phyloP scores from a whole-genome alignment of 495 filamentous ascomycete genomes.

The Filosporella fistucella region DNA sequence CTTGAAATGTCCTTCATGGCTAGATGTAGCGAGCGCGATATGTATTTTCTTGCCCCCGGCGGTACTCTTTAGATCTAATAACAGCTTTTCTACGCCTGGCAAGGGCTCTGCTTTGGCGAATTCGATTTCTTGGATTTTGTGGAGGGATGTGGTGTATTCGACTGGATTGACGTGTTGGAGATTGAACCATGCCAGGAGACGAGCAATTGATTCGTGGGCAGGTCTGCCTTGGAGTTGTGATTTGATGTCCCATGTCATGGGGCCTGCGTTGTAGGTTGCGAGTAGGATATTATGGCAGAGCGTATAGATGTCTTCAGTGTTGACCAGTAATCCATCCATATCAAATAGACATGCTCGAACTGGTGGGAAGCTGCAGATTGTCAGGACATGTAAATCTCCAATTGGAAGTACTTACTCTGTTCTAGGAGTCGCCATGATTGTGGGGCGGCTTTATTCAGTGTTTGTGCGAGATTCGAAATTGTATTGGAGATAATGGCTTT shows the following conservation, averaged over 20 bases:
- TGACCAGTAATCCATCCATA: conserved; percentile 96
- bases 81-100: conserved; percentile 69
- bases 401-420: conserved; percentile 12
- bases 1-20: conserved; percentile 61
- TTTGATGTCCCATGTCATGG: conserved; percentile 89
- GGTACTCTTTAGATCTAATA: conserved; percentile 41
- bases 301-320: conserved; percentile 92
- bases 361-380: conserved; percentile 44
- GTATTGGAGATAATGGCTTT: not conserved
- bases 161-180: conserved; percentile 63
- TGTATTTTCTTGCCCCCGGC: conserved; percentile 43
- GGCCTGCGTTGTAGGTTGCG: conserved; percentile 62
- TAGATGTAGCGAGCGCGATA: conserved; percentile 83
- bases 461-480: no score
- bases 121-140: conserved; percentile 58
- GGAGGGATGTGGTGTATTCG: conserved; percentile 53
- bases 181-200: conserved; percentile 68
- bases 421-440: conserved; percentile 13
- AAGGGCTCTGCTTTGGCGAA: conserved; percentile 70
- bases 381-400: conserved; percentile 1
- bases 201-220: conserved; percentile 53
- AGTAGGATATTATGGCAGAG: conserved; percentile 78
- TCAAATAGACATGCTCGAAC: conserved; percentile 94
- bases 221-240: conserved; percentile 91
- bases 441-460: no score